Percentiles rank a stretch among this genome's conserved stretches.
Conservation (phyloP, 2,329 filamentous ascomycete genomes). For the Curvularia sp. region DNA sequence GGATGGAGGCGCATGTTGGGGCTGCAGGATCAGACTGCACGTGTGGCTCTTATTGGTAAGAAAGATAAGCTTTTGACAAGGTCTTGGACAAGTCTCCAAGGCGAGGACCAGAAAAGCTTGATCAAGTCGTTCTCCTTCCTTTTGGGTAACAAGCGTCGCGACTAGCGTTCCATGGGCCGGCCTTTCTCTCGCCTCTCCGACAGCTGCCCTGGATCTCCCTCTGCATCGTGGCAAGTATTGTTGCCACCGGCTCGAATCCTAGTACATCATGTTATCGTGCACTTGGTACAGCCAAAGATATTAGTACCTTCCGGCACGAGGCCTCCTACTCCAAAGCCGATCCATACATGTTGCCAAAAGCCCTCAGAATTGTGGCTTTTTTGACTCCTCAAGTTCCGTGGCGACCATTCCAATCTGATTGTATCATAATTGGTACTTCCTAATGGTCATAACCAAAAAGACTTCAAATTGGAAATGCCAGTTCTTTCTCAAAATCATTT, state of each 20-base stretch:
- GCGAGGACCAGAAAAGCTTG: conserved; percentile 27
- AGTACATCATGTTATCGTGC: background rate
- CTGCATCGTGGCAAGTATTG: background rate
- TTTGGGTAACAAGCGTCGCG: conserved; percentile 23
- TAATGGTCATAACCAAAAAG: too few relatives aligned
- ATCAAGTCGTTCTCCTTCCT: conserved; percentile 27
- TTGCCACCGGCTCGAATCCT: background rate
- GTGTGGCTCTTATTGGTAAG: conserved; percentile 22
- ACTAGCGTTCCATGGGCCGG: conserved; percentile 22
- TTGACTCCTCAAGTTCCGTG: background rate
- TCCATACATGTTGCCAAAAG: background rate
- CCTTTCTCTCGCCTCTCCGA: conserved; percentile 13
- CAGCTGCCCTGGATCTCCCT: background rate
- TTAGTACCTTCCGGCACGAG: background rate
- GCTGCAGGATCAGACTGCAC: conserved; percentile 17
- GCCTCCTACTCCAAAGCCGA: background rate
- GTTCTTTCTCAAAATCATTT: too few relatives aligned
- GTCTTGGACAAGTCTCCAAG: background rate
- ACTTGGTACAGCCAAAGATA: background rate
- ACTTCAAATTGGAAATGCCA: too few relatives aligned
- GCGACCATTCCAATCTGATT: background rate
- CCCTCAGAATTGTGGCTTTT: background rate
- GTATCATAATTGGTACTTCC: background rate
- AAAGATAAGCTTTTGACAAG: conserved; percentile 33
- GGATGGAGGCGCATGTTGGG: background rate